Percentiles rank a stretch among this genome's conserved stretches.
Conservation (phyloP, 208 protist species). For the Porcisia deanei region DNA sequence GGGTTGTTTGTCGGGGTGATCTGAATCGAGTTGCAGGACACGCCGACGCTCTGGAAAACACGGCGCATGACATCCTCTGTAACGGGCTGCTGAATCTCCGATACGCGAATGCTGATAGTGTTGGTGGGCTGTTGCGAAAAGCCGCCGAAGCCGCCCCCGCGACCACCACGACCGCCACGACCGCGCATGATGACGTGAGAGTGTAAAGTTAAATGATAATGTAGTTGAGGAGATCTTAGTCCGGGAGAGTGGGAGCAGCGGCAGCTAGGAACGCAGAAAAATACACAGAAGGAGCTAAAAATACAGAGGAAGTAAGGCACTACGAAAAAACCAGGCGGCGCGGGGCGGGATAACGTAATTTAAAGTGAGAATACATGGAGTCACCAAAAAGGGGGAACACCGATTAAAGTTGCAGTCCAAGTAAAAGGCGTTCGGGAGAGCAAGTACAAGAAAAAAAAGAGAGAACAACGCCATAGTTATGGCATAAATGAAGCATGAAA, state of each 20-base stretch:
- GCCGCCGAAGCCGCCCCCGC: conserved; percentile 35
- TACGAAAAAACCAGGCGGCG: not conserved
- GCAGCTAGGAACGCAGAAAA: not conserved
- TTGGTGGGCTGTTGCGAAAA: conserved; percentile 45
- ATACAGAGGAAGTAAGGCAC: not conserved
- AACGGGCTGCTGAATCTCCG: conserved; percentile 76
- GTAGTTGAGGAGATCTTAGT: not conserved
- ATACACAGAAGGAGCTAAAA: not conserved
- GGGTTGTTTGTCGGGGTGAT: conserved; percentile 59
- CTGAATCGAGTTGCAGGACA: conserved; percentile 52
- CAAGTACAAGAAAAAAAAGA: no score
- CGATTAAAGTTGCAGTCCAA: not conserved
- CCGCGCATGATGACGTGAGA: conserved; percentile 31
- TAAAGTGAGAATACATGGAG: not conserved
- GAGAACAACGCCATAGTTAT: no score
- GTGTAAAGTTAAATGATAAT: not conserved
- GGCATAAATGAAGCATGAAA: not conserved
- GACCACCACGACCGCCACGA: conserved; percentile 33
- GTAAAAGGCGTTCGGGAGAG: no score
- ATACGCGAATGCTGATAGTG: conserved; percentile 76
- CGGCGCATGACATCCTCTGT: conserved; percentile 86
- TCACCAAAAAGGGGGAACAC: not conserved
- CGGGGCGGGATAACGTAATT: not conserved
- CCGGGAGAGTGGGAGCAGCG: not conserved
- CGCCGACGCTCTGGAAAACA: conserved; percentile 83